A percentile compares a stretch with the other conserved stretches of the same genome.
Evolutionary conservation across 768 basidiomycete genomes (phyloP).

Genomic region (Boletus rubescentipes): DNA sequence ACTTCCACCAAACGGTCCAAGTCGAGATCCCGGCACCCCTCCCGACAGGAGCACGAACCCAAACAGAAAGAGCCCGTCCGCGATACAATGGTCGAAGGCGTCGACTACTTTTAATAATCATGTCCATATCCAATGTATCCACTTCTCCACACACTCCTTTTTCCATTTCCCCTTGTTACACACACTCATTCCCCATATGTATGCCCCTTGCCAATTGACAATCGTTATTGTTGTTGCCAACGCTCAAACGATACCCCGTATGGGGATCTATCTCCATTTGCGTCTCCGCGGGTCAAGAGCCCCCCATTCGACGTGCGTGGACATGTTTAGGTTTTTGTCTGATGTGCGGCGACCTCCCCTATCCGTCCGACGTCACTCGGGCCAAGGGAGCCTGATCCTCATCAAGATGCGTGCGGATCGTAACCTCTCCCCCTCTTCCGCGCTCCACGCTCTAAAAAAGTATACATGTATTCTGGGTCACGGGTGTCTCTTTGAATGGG

Average conservation of each 20-base stretch:
- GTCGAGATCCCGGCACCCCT: constrained; percentile 5
- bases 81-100: constrained; percentile 26
- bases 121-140: too few relatives aligned
- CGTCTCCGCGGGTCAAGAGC: not conserved
- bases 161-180: not conserved
- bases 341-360: constrained; percentile 9
- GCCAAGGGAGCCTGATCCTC: not conserved
- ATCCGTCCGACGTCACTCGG: not conserved
- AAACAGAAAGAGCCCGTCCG: not conserved
- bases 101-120: constrained; percentile 33
- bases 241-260: not conserved
- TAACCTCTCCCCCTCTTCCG: not conserved
- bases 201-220: not conserved
- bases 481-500: too few relatives aligned
- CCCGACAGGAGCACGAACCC: not conserved
- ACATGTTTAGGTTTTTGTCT: not conserved
- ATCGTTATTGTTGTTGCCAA: constrained; percentile 3
- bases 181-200: constrained; percentile 7
- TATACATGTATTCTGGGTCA: too few relatives aligned
- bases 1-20: constrained; percentile 3
- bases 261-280: constrained; percentile 5
- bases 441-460: too few relatives aligned
- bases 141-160: not conserved
- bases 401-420: not conserved
- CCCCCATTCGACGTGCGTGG: not conserved